Conservation (phyloP, 768 basidiomycete genomes). For the Exsudoporus frostii region DNA sequence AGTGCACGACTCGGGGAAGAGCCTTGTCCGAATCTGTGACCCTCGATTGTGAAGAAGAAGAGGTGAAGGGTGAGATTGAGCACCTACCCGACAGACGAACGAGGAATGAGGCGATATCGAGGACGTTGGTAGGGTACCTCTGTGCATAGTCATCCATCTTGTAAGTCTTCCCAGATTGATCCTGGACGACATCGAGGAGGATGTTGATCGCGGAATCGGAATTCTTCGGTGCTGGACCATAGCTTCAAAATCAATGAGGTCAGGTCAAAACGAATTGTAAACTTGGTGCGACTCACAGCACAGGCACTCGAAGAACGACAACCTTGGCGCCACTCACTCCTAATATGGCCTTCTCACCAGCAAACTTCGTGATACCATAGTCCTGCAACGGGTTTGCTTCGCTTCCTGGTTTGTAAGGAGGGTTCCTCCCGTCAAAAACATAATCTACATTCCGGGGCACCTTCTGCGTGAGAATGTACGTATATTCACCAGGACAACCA, state of each 20-base stretch:
- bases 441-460: constrained; percentile 56
- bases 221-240: constrained; percentile 82
- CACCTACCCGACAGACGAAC: constrained; percentile 67
- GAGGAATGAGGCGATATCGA: constrained; percentile 84
- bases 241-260: constrained; percentile 52
- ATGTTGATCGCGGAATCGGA: constrained; percentile 89
- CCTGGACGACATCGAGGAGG: constrained; percentile 80
- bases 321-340: constrained; percentile 53
- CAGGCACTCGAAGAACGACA: constrained; percentile 82
- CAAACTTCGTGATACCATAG: constrained; percentile 84
- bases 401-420: constrained; percentile 79
- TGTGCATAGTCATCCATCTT: constrained; percentile 97
- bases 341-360: constrained; percentile 80
- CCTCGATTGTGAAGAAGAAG: not conserved
- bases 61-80: not conserved
- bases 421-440: constrained; percentile 91
- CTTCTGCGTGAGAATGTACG: constrained; percentile 6
- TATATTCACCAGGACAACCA: not conserved
- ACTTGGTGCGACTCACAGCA: constrained; percentile 54
- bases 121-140: constrained; percentile 87
- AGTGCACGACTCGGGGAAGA: constrained; percentile 68
- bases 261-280: not conserved
- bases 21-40: constrained; percentile 32
- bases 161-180: constrained; percentile 83
- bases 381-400: constrained; percentile 80